phyloP scores from a whole-genome alignment of 441 rosid genomes.

The Eugenia klotzschiana region DNA sequence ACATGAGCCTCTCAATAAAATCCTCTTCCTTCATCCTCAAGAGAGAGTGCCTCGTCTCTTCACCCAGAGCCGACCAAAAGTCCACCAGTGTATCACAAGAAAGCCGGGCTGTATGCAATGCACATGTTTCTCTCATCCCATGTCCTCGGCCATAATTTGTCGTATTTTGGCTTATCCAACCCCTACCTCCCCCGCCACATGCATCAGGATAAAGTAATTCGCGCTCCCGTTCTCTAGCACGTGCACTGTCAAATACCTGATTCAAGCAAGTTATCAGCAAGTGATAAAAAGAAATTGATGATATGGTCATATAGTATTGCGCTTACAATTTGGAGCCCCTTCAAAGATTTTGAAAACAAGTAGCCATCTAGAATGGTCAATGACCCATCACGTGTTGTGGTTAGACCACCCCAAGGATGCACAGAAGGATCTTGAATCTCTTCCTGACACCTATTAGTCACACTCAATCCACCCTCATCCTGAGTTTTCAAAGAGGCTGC shows the following conservation, averaged over 20 bases:
- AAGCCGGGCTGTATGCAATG: constrained; percentile 85
- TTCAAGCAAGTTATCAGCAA: constrained; percentile 18
- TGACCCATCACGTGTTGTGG: constrained; percentile 63
- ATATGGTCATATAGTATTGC: neutral
- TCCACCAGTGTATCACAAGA: constrained; percentile 89
- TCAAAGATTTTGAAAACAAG: constrained; percentile 48
- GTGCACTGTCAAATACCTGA: constrained; percentile 92
- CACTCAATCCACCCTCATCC: constrained; percentile 19
- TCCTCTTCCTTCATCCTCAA: constrained; percentile 97
- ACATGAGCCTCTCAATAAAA: constrained; percentile 88
- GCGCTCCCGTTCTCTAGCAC: constrained; percentile 77
- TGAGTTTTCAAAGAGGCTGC: constrained; percentile 25
- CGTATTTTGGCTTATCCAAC: constrained; percentile 92
- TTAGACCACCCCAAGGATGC: constrained; percentile 92
- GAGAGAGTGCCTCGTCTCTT: constrained; percentile 75
- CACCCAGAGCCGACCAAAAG: constrained; percentile 88
- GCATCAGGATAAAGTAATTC: constrained; percentile 93
- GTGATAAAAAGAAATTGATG: neutral
- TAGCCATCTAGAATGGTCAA: constrained; percentile 75
- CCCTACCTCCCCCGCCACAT: constrained; percentile 94
- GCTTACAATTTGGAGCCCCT: constrained; percentile 70
- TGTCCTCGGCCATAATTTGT: constrained; percentile 74
- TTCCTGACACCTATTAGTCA: constrained; percentile 27
- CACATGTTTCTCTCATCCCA: constrained; percentile 90
- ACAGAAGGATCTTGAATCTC: constrained; percentile 74